phyloP scores from a whole-genome alignment of 768 basidiomycete species.

The Podaxis sp. region DNA sequence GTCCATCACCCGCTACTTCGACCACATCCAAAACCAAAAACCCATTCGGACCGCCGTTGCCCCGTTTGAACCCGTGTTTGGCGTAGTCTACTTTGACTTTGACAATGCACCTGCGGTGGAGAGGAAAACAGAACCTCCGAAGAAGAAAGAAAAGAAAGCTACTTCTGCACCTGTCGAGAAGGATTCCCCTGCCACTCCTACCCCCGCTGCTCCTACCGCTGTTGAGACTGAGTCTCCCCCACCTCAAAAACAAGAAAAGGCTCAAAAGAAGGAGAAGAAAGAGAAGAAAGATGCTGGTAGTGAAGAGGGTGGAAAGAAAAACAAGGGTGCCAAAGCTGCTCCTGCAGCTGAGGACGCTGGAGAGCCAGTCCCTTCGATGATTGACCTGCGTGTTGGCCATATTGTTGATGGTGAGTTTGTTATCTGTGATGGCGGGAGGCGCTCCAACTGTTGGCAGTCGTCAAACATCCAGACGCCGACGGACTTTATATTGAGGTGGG shows the following conservation, averaged over 20 bases:
- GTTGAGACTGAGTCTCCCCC: slow-evolving; percentile 20
- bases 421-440: background rate
- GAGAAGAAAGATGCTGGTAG: slow-evolving; percentile 43
- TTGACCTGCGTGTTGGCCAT: slow-evolving; percentile 92
- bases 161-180: slow-evolving; percentile 32
- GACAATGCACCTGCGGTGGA: slow-evolving; percentile 72
- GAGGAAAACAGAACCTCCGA: slow-evolving; percentile 68
- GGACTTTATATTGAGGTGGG: slow-evolving; percentile 91
- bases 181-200: slow-evolving; percentile 22
- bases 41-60: slow-evolving; percentile 59
- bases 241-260: slow-evolving; percentile 25
- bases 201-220: background rate
- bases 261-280: slow-evolving; percentile 58
- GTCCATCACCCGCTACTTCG: slow-evolving; percentile 89
- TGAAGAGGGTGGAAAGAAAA: slow-evolving; percentile 39
- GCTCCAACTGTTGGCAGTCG: slow-evolving; percentile 51
- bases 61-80: slow-evolving; percentile 49
- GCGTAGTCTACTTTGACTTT: slow-evolving; percentile 66
- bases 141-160: slow-evolving; percentile 72
- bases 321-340: slow-evolving; percentile 40
- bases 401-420: slow-evolving; percentile 78
- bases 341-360: slow-evolving; percentile 61
- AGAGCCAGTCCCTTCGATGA: slow-evolving; percentile 94
- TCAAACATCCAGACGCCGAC: slow-evolving; percentile 96
- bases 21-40: slow-evolving; percentile 82